Percentiles rank a stretch among this genome's conserved stretches.
Evolutionary conservation across 352 stramenopile species (phyloP).

Genomic region (Phytophthora boehmeriae): DNA sequence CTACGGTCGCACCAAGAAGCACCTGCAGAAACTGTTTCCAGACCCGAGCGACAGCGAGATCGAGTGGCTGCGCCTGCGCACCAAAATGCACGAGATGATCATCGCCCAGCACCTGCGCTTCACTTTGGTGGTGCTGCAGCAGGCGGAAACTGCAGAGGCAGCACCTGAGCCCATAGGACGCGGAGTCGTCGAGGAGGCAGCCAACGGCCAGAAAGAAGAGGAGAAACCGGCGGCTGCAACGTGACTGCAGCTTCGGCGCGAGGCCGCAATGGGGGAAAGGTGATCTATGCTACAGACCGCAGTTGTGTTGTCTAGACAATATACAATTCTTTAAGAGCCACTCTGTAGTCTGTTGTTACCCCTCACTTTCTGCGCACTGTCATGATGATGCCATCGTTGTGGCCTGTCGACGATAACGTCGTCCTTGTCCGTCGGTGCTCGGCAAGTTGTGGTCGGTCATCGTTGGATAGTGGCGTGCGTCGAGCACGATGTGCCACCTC

Average conservation of each 20-base stretch:
- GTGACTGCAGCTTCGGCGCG: slow-evolving; percentile 12
- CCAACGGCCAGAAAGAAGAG: slow-evolving; percentile 45
- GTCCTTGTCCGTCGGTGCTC: too few relatives aligned
- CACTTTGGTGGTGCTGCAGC: slow-evolving; percentile 89
- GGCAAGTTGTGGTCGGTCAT: too few relatives aligned
- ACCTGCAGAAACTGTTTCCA: slow-evolving; percentile 87
- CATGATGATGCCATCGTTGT: too few relatives aligned
- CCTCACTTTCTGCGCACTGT: too few relatives aligned
- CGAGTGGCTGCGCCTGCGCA: slow-evolving; percentile 91
- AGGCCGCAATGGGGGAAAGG: too few relatives aligned
- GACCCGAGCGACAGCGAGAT: slow-evolving; percentile 88
- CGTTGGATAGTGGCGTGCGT: too few relatives aligned
- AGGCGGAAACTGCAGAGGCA: slow-evolving; percentile 41
- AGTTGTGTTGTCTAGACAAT: too few relatives aligned
- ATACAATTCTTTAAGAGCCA: too few relatives aligned
- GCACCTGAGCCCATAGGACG: slow-evolving; percentile 26
- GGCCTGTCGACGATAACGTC: too few relatives aligned
- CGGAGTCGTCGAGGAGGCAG: slow-evolving; percentile 36
- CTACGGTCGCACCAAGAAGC: slow-evolving; percentile 83
- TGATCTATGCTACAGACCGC: too few relatives aligned
- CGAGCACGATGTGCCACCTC: too few relatives aligned
- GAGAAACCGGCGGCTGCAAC: slow-evolving; percentile 51
- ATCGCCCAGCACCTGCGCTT: slow-evolving; percentile 89
- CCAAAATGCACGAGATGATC: slow-evolving; percentile 93
- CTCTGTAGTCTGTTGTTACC: too few relatives aligned